phyloP scores from a whole-genome alignment of 78 protist species.

The Protostelium mycophagum region DNA sequence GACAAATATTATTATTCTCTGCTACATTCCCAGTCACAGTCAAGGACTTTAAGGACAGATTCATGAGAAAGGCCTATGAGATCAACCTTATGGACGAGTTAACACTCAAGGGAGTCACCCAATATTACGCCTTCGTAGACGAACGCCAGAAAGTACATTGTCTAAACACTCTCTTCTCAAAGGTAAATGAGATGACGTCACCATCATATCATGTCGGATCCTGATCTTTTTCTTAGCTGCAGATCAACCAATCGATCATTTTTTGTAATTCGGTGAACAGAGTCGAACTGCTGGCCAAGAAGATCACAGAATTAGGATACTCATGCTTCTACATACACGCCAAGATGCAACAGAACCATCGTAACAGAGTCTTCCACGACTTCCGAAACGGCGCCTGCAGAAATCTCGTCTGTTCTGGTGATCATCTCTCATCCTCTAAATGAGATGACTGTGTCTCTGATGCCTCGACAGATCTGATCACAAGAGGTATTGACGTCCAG shows the following conservation, averaged over 20 bases:
- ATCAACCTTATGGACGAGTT: constrained; percentile 98
- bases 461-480: constrained; percentile 77
- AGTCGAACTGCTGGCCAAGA: constrained; percentile 95
- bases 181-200: too few relatives aligned
- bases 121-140: constrained; percentile 98
- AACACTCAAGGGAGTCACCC: constrained; percentile 96
- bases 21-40: constrained; percentile 98
- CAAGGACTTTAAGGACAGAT: constrained; percentile 69
- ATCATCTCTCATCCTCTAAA: constrained; percentile 1
- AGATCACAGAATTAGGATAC: constrained; percentile 88
- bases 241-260: constrained; percentile 98
- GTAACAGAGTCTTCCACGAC: constrained; percentile 98
- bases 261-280: constrained; percentile 96
- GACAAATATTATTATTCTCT: constrained; percentile 91
- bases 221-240: constrained; percentile 40
- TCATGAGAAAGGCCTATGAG: constrained; percentile 82
- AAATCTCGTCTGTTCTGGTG: constrained; percentile 94
- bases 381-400: constrained; percentile 95
- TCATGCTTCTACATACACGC: constrained; percentile 99
- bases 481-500: constrained; percentile 97
- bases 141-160: constrained; percentile 97
- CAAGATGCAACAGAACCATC: constrained; percentile 91
- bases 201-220: background rate
- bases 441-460: background rate
- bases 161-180: constrained; percentile 93